These are phyloP conservation scores for Phytophthora crassamura DNA, from an alignment of 352 stramenopile genomes.

Conservation along the genomic window DNA sequence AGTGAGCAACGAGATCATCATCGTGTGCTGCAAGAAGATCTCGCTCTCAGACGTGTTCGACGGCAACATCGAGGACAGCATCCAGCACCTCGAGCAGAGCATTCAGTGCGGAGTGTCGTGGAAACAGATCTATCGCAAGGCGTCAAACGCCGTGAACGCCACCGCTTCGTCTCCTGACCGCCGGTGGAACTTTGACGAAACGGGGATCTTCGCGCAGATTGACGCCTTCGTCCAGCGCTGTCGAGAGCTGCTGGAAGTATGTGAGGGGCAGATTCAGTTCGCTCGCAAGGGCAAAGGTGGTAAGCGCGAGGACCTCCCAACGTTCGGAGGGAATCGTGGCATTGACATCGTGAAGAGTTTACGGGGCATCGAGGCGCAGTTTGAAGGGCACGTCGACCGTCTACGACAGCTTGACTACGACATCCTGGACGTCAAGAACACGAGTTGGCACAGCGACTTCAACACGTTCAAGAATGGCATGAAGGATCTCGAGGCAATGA, in stretches of 20 bases:
- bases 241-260: conserved; percentile 94
- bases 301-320: conserved; percentile 72
- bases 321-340: conserved; percentile 93
- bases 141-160: conserved; percentile 66
- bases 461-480: conserved; percentile 96
- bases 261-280: conserved; percentile 96
- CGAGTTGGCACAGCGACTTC: conserved; percentile 96
- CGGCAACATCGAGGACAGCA: conserved; percentile 91
- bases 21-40: conserved; percentile 90
- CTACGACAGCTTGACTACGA: conserved; percentile 93
- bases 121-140: conserved; percentile 91
- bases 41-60: conserved; percentile 92
- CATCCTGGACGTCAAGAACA: conserved; percentile 95
- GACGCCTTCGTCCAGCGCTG: conserved; percentile 97
- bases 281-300: conserved; percentile 83
- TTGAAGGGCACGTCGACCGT: conserved; percentile 91
- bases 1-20: conserved; percentile 96
- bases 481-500: conserved; percentile 97
- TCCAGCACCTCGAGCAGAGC: conserved; percentile 90
- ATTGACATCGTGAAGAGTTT: conserved; percentile 94
- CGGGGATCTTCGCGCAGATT: conserved; percentile 95
- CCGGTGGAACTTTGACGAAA: conserved; percentile 94
- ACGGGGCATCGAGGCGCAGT: conserved; percentile 92
- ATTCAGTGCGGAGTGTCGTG: conserved; percentile 93
- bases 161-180: conserved; percentile 53